Conservation (phyloP, 2,329 filamentous ascomycete genomes). For the Arthrobotrys entomopaga region DNA sequence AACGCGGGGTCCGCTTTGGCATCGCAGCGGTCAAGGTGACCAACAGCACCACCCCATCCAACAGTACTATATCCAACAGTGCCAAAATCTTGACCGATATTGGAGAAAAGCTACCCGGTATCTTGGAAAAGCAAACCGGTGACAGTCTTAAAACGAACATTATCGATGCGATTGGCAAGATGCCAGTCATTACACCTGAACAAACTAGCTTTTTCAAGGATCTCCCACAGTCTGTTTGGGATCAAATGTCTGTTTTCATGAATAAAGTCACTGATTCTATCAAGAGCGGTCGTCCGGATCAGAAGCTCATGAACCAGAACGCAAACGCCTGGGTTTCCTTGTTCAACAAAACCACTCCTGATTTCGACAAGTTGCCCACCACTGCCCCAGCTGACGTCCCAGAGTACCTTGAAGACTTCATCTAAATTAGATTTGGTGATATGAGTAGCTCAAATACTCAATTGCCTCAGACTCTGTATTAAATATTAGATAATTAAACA, state of each 20-base stretch:
- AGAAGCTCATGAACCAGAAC: slow-evolving; percentile 1
- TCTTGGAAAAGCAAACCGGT: background rate
- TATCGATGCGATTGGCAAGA: background rate
- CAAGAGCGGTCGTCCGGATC: background rate
- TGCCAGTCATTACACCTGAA: background rate
- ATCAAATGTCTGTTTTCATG: slow-evolving; percentile 1
- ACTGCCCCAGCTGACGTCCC: background rate
- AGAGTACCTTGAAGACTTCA: too few species aligned
- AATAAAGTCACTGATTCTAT: slow-evolving; percentile 1
- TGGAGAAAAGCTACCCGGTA: background rate
- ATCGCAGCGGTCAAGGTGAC: background rate
- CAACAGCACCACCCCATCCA: background rate
- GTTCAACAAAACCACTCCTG: background rate
- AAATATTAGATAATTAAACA: too few species aligned
- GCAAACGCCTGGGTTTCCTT: slow-evolving; percentile 2
- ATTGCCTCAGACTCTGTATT: too few species aligned
- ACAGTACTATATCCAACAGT: too few species aligned
- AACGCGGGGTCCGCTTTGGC: too few species aligned
- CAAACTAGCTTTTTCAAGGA: background rate
- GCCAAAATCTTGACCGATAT: too few species aligned
- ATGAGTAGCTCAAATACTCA: too few species aligned
- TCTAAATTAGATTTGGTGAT: too few species aligned
- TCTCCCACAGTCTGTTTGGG: background rate
- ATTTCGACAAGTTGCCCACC: slow-evolving; percentile 6
- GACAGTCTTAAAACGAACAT: background rate